Base-by-base conservation (phyloP, 805 yeast genomes). In the Spathaspora hagerdaliae region DNA sequence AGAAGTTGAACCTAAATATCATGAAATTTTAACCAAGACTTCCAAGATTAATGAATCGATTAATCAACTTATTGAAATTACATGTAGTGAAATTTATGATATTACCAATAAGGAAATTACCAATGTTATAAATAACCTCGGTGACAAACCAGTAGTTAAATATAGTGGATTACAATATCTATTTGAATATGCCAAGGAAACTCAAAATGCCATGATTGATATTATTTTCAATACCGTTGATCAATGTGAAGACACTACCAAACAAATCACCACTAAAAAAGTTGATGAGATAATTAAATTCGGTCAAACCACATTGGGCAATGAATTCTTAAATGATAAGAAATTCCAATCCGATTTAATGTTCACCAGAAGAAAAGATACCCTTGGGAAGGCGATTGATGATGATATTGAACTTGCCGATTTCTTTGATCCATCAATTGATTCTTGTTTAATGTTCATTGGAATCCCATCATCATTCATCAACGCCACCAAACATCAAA, bases 281-380 rank as follows among this genome's bases (percentile, higher is more conserved):
- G 92, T 94, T 15, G 75, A 74, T 7, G 72, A 76, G 31, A 82
- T 94, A 47, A 80, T 81, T 45, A 51, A 62, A 6, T 53, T 83
- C 14, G 98, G 97, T 0, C 71, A 75, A 40, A 67, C 67, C 3
- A 76, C 79, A n/a, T 68, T 90, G 38, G 88, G 88, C 7, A 84
- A 80, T 27, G 77, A 78, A 42, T 77, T 76, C 51, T 69, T 81
- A 42, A 69, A 78, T 27, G 84, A 82, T 43, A 78, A 82, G 43
- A 74, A 74, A 7, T 88, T 88, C 61, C 77, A 84, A 47, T 76
- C 85, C 8, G 82, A 81, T 27, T 75, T 85, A 35, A 94, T 94
- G 98, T 92, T 90, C 57, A 79, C 89, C 2, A 81, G 89, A 53
- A 75, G 75, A 46, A 78, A 75, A 35, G 96, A 94, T 56, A 62